These are phyloP conservation scores for Pestalotiopsis fici DNA, from an alignment of 2,329 filamentous ascomycete species.

Conservation along the genomic window DNA sequence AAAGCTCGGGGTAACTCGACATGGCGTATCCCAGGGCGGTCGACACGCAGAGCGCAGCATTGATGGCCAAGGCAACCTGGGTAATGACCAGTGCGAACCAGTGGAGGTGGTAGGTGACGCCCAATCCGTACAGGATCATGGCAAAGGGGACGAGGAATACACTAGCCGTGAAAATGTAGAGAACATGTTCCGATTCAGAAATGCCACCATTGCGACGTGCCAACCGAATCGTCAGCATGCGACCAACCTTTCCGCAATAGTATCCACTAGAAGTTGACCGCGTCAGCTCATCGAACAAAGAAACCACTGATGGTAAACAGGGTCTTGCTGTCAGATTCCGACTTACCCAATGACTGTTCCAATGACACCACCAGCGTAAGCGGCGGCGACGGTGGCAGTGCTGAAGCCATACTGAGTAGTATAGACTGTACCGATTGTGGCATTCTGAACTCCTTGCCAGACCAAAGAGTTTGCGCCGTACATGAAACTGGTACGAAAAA, in stretches of 20 bases:
- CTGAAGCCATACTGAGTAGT: conserved; percentile 29
- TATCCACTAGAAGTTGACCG: conserved; percentile 12
- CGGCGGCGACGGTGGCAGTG: conserved; percentile 25
- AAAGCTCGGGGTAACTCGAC: conserved; percentile 40
- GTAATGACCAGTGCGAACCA: conserved; percentile 43
- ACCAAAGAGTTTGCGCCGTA: conserved; percentile 33
- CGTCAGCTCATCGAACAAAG: conserved; percentile 30
- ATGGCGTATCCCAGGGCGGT: conserved; percentile 40
- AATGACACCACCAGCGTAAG: conserved; percentile 24
- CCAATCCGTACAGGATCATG: conserved; percentile 29
- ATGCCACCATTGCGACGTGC: conserved; percentile 41
- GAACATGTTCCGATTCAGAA: conserved; percentile 40
- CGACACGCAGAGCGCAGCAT: conserved; percentile 34
- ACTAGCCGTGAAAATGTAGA: conserved; percentile 38
- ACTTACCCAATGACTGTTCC: conserved; percentile 5
- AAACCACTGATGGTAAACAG: no score
- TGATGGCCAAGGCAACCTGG: conserved; percentile 35
- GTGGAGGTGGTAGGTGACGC: conserved; percentile 36
- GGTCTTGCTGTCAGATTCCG: conserved; percentile 16
- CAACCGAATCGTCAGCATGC: conserved; percentile 37
- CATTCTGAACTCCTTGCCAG: conserved; percentile 31
- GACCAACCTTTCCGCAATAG: conserved; percentile 36
- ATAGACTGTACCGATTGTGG: conserved; percentile 30
- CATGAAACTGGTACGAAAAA: conserved; percentile 20
- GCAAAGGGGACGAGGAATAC: conserved; percentile 24